Conservation (phyloP, 78 protist species). For the Trichosphaerium sp. region DNA sequence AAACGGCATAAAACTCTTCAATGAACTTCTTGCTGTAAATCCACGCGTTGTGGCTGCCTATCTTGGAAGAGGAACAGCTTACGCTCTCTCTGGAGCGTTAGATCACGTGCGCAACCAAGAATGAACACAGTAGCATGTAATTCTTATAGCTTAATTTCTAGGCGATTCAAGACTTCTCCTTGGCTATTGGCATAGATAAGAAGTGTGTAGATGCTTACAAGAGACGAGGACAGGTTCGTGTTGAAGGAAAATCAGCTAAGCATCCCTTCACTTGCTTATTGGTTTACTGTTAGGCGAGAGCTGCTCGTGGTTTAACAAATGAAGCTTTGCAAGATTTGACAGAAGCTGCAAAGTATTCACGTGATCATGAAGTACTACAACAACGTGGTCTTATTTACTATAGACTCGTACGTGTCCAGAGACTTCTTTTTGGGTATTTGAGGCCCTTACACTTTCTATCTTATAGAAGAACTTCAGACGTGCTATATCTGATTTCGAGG, state of each 20-base stretch:
- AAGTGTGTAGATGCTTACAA: slow-evolving; percentile 35
- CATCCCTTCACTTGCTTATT: neutral
- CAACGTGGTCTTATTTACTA: slow-evolving; percentile 26
- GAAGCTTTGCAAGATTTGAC: slow-evolving; percentile 35
- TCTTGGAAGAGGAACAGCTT: slow-evolving; percentile 47
- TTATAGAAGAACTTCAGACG: slow-evolving; percentile 23
- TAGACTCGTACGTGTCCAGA: neutral
- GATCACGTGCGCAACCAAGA: too few species aligned
- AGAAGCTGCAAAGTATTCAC: slow-evolving; percentile 4
- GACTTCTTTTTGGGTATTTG: neutral
- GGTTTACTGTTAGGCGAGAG: neutral
- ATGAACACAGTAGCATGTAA: too few species aligned
- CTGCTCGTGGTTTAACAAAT: slow-evolving; percentile 8
- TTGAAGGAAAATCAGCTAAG: neutral
- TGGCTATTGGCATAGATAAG: slow-evolving; percentile 29
- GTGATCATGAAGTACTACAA: slow-evolving; percentile 17
- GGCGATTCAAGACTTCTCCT: slow-evolving; percentile 20
- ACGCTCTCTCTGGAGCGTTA: slow-evolving; percentile 22
- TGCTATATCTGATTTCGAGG: slow-evolving; percentile 22
- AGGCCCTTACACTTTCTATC: neutral
- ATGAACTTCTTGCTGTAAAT: slow-evolving; percentile 10
- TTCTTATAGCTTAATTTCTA: too few species aligned
- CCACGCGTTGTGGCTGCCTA: slow-evolving; percentile 26
- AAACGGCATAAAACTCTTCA: slow-evolving; percentile 26
- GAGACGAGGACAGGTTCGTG: slow-evolving; percentile 23